A percentile compares a stretch with the other conserved stretches of the same genome.
phyloP scores from a whole-genome alignment of 2,329 filamentous ascomycete species.

The Exophiala aquamarina region DNA sequence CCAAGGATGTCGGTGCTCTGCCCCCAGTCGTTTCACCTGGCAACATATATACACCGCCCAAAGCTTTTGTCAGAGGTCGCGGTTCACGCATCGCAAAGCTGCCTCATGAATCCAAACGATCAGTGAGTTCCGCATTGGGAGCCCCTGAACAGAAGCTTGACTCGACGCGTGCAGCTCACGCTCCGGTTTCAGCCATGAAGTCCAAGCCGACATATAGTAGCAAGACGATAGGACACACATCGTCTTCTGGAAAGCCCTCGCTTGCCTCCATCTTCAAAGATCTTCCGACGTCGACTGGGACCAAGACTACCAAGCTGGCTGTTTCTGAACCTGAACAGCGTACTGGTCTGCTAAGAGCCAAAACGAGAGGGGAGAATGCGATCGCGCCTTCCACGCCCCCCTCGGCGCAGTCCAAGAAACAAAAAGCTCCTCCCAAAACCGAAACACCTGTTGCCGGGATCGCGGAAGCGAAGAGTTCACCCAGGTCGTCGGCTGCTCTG shows the following conservation, averaged over 20 bases:
- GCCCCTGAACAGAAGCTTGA: neutral
- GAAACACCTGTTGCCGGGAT: slow-evolving; percentile 4
- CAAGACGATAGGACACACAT: slow-evolving; percentile 7
- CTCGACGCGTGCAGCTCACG: neutral
- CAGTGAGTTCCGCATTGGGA: slow-evolving; percentile 14
- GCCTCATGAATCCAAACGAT: slow-evolving; percentile 9
- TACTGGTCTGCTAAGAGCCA: slow-evolving; percentile 12
- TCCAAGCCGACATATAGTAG: slow-evolving; percentile 8
- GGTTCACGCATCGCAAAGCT: slow-evolving; percentile 23
- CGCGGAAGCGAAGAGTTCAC: slow-evolving; percentile 41
- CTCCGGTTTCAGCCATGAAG: slow-evolving; percentile 11
- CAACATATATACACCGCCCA: slow-evolving; percentile 25
- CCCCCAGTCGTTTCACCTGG: slow-evolving; percentile 16
- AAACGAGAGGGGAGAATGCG: slow-evolving; percentile 19
- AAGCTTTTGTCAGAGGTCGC: slow-evolving; percentile 24
- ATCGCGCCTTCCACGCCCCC: slow-evolving; percentile 16
- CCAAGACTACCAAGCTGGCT: slow-evolving; percentile 1
- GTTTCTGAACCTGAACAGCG: slow-evolving; percentile 6
- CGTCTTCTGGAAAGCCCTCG: slow-evolving; percentile 12
- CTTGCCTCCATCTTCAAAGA: slow-evolving; percentile 20
- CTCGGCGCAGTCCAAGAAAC: slow-evolving; percentile 4
- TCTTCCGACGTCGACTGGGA: neutral
- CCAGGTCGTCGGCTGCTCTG: slow-evolving; percentile 75
- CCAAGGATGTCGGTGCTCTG: slow-evolving; percentile 16
- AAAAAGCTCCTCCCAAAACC: slow-evolving; percentile 2